Percentiles rank a stretch among this genome's conserved stretches.
Conservation (phyloP, 768 basidiomycete genomes). For the Cystofilobasidium bisporidii region DNA sequence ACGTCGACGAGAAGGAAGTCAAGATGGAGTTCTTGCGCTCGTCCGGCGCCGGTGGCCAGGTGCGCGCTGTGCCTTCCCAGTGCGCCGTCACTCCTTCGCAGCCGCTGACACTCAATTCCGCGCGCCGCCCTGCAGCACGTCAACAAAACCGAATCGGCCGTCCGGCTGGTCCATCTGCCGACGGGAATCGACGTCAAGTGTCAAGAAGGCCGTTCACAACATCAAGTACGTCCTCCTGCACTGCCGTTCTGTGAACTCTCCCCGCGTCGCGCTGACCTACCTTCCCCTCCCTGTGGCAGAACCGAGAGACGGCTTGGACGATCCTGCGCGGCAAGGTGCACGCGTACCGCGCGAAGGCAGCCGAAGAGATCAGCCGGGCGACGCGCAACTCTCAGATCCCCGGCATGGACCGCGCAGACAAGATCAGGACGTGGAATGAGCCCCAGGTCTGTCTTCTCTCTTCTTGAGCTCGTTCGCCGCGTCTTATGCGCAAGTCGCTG, state of each 20-base stretch:
- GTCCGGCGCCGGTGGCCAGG: slow-evolving; percentile 93
- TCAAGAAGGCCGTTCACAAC: slow-evolving; percentile 96
- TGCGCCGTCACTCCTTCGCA: not conserved
- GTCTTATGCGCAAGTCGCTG: too few relatives aligned
- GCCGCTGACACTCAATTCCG: not conserved
- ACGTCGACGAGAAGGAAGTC: slow-evolving; percentile 66
- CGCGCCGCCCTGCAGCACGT: slow-evolving; percentile 57
- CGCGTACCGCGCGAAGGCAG: slow-evolving; percentile 62
- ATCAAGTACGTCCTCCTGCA: slow-evolving; percentile 52
- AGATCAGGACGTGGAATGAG: slow-evolving; percentile 92
- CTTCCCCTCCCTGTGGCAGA: slow-evolving; percentile 46
- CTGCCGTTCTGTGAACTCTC: too few relatives aligned
- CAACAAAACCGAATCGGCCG: slow-evolving; percentile 96
- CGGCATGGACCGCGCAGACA: slow-evolving; percentile 79
- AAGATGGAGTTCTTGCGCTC: slow-evolving; percentile 90
- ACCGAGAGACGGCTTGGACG: slow-evolving; percentile 84
- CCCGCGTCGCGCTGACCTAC: too few relatives aligned
- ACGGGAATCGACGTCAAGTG: slow-evolving; percentile 91
- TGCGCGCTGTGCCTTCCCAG: slow-evolving; percentile 36
- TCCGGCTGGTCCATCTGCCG: slow-evolving; percentile 83
- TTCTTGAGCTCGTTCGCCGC: too few relatives aligned
- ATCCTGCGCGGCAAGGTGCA: slow-evolving; percentile 76
- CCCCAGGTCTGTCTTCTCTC: slow-evolving; percentile 48
- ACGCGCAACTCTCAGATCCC: slow-evolving; percentile 64
- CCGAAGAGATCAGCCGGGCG: slow-evolving; percentile 60